A percentile compares a stretch with the other conserved stretches of the same genome.
These are phyloP conservation scores for Trichoderma arundinaceum DNA, from an alignment of 2,329 filamentous ascomycete species.

Conservation along the genomic window DNA sequence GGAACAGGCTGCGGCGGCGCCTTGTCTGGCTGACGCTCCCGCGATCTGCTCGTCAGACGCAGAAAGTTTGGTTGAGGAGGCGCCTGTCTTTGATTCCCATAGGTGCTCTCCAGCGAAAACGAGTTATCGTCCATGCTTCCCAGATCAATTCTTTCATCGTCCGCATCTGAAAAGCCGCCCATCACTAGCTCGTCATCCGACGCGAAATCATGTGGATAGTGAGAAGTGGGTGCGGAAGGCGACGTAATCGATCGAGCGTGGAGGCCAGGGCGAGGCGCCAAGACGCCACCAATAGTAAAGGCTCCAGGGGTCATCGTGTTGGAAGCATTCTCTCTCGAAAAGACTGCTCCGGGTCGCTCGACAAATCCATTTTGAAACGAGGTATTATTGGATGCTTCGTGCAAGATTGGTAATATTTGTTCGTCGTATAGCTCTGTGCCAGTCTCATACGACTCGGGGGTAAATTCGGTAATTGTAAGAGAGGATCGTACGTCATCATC, in stretches of 20 bases:
- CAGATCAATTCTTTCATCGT: conserved; percentile 59
- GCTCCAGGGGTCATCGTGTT: conserved; percentile 69
- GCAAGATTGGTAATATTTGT: conserved; percentile 86
- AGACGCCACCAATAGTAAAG: conserved; percentile 53
- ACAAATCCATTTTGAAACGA: conserved; percentile 90
- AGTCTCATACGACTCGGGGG: conserved; percentile 70
- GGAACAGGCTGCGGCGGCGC: conserved; percentile 50
- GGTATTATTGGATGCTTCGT: conserved; percentile 79
- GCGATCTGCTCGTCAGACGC: conserved; percentile 42
- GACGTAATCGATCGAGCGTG: conserved; percentile 87
- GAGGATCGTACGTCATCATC: conserved; percentile 66
- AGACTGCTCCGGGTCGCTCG: conserved; percentile 68
- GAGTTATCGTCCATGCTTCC: conserved; percentile 50
- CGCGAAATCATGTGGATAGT: conserved; percentile 62
- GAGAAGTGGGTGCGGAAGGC: conserved; percentile 64
- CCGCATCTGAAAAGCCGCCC: conserved; percentile 80
- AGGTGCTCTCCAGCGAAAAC: conserved; percentile 66
- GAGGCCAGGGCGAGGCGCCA: conserved; percentile 66
- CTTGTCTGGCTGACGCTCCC: conserved; percentile 43
- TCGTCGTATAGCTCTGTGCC: conserved; percentile 85
- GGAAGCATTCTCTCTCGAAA: conserved; percentile 64
- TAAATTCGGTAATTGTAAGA: conserved; percentile 67
- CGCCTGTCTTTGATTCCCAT: conserved; percentile 44
- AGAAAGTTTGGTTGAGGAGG: conserved; percentile 52
- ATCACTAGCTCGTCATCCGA: conserved; percentile 79